These are phyloP conservation scores for Cladophialophora bantiana DNA, from an alignment of 2,329 filamentous ascomycete genomes.

Conservation along the genomic window DNA sequence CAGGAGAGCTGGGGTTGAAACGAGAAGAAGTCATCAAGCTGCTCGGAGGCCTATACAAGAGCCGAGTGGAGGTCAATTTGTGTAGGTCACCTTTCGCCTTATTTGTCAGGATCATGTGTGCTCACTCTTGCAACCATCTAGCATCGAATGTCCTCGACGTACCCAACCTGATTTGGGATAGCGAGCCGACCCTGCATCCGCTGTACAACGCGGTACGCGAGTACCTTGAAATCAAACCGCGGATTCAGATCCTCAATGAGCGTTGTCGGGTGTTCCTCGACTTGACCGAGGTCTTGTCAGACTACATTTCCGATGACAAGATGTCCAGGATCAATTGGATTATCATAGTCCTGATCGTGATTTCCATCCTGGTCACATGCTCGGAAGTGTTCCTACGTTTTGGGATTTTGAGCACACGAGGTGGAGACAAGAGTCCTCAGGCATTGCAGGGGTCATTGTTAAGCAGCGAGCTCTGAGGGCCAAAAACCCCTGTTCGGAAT, in stretches of 20 bases:
- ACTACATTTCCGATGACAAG: slow-evolving; percentile 90
- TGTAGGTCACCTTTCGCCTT: slow-evolving; percentile 65
- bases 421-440: slow-evolving; percentile 15
- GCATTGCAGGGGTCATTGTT: slow-evolving; percentile 12
- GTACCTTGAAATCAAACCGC: slow-evolving; percentile 95
- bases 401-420: slow-evolving; percentile 64
- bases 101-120: slow-evolving; percentile 9
- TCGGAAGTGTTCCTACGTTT: slow-evolving; percentile 89
- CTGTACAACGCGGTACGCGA: slow-evolving; percentile 94
- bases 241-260: slow-evolving; percentile 96
- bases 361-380: slow-evolving; percentile 90
- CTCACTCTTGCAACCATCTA: slow-evolving; percentile 47
- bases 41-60: slow-evolving; percentile 87
- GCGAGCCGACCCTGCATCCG: slow-evolving; percentile 91
- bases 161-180: slow-evolving; percentile 98
- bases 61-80: slow-evolving; percentile 93
- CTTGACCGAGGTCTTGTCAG: slow-evolving; percentile 90
- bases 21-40: slow-evolving; percentile 91
- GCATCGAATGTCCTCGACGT: slow-evolving; percentile 95
- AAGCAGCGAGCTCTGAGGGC: slow-evolving; percentile 24
- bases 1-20: slow-evolving; percentile 89
- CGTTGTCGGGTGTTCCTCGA: slow-evolving; percentile 96
- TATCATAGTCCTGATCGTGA: slow-evolving; percentile 88
- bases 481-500: background rate
- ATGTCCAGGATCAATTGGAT: slow-evolving; percentile 95